Base-by-base conservation (phyloP, 208 protist genomes). In the Trypanosoma melophagium region DNA sequence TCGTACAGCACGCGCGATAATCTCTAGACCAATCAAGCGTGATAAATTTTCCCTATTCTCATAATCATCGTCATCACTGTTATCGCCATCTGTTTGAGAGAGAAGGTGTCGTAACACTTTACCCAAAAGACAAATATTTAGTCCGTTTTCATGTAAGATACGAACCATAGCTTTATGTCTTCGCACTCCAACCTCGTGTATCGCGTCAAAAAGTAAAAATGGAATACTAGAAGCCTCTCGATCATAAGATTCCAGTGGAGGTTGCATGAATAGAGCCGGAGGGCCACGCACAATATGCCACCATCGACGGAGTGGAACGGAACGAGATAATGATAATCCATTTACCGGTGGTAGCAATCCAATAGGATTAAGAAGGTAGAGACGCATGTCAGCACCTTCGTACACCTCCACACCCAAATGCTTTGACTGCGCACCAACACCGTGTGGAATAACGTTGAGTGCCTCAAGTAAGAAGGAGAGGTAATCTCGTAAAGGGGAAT, bases 61-160 rank as follows among this genome's bases (percentile, higher is more conserved):
- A 45, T 60, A 28, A 24, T 31, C 19, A 22, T 55, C 51, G 24
- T 55, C 51, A 55, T 55, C 51, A 31, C 24, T 31, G 12, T 1
- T 31, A 31, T 55, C 12, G 45, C 5, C 59, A 28, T 70, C 58
- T 35, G 66, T 69, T 28, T 80, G 71, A 2, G 60, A 45, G 45
- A 82, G 61, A 41, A 80, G 13, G 13, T 51, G 45, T 68, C 74
- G 71, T 1, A 66, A 67, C 28, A 88, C 47, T 16, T 70, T 57
- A 57, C 73, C 75, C n/a, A 85, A 65, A 22, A 80, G 50, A 44
- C 76, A 79, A 45, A 85, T 67, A 52, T 89, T 81, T 0, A 86
- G 42, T 13, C 80, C 74, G 25, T 66, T 60, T 40, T 45, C 66
- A 60, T 86, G 79, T 42, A 89, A 56, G 42, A 71, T 28, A 58